Conservation (phyloP, 495 filamentous ascomycete genomes). For the Aspergillus coremiiformis region DNA sequence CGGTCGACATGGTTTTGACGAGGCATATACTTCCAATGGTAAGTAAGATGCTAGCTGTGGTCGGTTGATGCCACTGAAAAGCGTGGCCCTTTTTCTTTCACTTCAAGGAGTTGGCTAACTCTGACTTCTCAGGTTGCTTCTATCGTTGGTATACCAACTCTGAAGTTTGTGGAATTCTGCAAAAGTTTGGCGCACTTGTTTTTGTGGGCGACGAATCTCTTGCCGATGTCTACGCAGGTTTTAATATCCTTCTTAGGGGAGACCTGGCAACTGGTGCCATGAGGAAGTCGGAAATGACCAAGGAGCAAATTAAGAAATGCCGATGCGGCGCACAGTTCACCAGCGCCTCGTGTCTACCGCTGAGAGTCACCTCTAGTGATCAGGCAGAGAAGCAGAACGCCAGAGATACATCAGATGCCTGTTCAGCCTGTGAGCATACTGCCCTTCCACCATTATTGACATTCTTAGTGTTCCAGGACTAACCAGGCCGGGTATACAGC, state of each 20-base stretch:
- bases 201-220: slow-evolving; percentile 43
- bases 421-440: slow-evolving; percentile 16
- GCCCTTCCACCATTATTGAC: not conserved
- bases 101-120: slow-evolving; percentile 3
- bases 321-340: slow-evolving; percentile 39
- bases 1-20: slow-evolving; percentile 41
- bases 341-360: slow-evolving; percentile 24
- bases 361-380: slow-evolving; percentile 29
- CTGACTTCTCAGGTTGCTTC: slow-evolving; percentile 26
- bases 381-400: slow-evolving; percentile 15
- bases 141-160: slow-evolving; percentile 40
- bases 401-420: slow-evolving; percentile 19
- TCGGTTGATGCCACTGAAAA: not conserved
- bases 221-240: slow-evolving; percentile 37
- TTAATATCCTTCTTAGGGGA: slow-evolving; percentile 43
- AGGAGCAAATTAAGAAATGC: slow-evolving; percentile 26
- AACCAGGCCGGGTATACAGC: slow-evolving; percentile 18
- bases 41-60: slow-evolving; percentile 1
- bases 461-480: not conserved
- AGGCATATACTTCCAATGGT: slow-evolving; percentile 36
- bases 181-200: slow-evolving; percentile 38
- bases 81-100: not conserved
- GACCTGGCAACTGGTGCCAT: slow-evolving; percentile 37
- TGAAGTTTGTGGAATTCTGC: slow-evolving; percentile 45
- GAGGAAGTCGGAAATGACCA: slow-evolving; percentile 34